These are phyloP conservation scores for Haberlea rhodopensis DNA, from an alignment of 257 asterid species.

Conservation along the genomic window DNA sequence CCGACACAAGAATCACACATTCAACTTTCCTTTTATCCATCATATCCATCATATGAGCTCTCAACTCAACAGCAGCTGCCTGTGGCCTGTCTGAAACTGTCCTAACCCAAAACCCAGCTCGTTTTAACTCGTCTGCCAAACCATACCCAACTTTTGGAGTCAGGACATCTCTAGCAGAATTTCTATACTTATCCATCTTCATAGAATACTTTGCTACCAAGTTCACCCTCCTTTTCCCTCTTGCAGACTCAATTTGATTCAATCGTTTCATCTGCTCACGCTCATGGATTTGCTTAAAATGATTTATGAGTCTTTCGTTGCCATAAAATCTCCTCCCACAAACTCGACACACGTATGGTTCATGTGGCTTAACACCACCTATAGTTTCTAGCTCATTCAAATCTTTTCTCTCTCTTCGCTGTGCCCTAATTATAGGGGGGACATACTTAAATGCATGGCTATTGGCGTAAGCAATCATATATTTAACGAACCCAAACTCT, in stretches of 20 bases:
- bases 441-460: slow-evolving; percentile 69
- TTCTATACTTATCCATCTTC: slow-evolving; percentile 86
- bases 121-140: slow-evolving; percentile 70
- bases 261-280: slow-evolving; percentile 73
- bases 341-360: slow-evolving; percentile 67
- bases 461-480: slow-evolving; percentile 78
- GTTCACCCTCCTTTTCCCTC: slow-evolving; percentile 72
- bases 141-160: slow-evolving; percentile 76
- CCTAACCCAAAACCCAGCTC: slow-evolving; percentile 85
- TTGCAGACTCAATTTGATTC: slow-evolving; percentile 77
- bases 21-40: slow-evolving; percentile 65
- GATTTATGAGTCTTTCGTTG: slow-evolving; percentile 59
- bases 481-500: slow-evolving; percentile 67
- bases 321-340: slow-evolving; percentile 83
- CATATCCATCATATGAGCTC: slow-evolving; percentile 66
- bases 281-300: slow-evolving; percentile 83
- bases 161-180: slow-evolving; percentile 68
- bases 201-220: slow-evolving; percentile 66
- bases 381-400: slow-evolving; percentile 51
- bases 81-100: slow-evolving; percentile 68
- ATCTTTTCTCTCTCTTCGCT: slow-evolving; percentile 49
- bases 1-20: slow-evolving; percentile 79
- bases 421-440: slow-evolving; percentile 55
- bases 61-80: slow-evolving; percentile 72
- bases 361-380: slow-evolving; percentile 53